Percentiles rank a stretch among this genome's conserved stretches.
Conservation (phyloP, 306 rosid species). For the Glycyrrhiza uralensis region DNA sequence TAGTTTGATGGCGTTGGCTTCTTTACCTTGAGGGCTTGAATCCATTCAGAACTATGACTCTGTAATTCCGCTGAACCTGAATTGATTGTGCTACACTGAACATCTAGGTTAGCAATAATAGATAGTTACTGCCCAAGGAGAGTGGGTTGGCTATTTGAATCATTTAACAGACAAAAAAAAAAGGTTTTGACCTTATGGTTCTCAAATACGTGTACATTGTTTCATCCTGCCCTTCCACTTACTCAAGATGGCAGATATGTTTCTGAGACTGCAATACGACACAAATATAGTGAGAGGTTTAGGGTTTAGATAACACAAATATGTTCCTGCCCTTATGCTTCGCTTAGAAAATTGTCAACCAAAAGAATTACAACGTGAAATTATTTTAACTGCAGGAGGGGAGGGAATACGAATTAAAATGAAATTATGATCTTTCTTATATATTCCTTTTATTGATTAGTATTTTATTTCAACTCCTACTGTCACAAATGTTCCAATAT, state of each 20-base stretch:
- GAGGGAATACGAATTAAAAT: not conserved
- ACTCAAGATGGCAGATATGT: not conserved
- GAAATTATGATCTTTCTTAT: not conserved
- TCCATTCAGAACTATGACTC: conserved; percentile 9
- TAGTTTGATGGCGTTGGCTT: conserved; percentile 11
- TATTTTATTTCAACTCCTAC: too few relatives aligned
- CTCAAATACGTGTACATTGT: not conserved
- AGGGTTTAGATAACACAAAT: too few relatives aligned
- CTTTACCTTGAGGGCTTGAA: not conserved
- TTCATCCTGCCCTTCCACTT: not conserved
- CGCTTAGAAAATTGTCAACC: not conserved
- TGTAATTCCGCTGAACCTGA: not conserved
- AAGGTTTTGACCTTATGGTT: not conserved
- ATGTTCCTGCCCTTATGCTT: too few relatives aligned
- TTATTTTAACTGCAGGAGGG: not conserved
- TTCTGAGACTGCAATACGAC: not conserved
- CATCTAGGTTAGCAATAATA: not conserved
- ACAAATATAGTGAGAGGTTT: not conserved
- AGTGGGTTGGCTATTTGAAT: not conserved
- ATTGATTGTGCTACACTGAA: not conserved
- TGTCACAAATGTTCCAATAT: too few relatives aligned
- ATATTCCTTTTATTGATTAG: not conserved
- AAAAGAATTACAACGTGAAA: not conserved
- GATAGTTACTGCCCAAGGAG: not conserved
- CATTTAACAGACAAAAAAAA: not conserved